These are phyloP conservation scores for Xylaria polymorpha DNA, from an alignment of 2,329 filamentous ascomycete genomes.

Conservation along the genomic window DNA sequence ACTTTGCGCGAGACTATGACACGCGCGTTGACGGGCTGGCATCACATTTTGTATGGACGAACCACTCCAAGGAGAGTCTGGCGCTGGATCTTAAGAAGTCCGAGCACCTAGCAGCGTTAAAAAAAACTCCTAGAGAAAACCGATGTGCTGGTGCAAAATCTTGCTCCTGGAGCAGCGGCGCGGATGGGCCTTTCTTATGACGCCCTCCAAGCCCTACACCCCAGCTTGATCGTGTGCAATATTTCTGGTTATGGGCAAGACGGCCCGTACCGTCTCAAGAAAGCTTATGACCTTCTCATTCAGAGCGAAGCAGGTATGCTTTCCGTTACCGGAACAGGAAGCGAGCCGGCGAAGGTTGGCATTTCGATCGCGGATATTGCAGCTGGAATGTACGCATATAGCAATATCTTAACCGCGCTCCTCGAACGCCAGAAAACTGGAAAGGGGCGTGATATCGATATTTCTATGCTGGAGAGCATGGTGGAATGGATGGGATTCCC, in stretches of 20 bases:
- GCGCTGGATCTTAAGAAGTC: conserved; percentile 61
- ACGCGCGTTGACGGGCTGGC: conserved; percentile 60
- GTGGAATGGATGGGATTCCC: conserved; percentile 70
- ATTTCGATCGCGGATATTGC: conserved; percentile 67
- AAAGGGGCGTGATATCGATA: conserved; percentile 61
- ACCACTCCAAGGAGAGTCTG: conserved; percentile 65
- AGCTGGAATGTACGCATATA: conserved; percentile 64
- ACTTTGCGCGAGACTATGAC: conserved; percentile 65
- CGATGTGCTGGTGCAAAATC: conserved; percentile 65
- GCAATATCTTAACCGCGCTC: conserved; percentile 62
- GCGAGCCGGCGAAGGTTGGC: conserved; percentile 61
- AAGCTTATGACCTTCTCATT: conserved; percentile 66
- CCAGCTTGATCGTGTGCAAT: conserved; percentile 63
- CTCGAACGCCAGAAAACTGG: conserved; percentile 62
- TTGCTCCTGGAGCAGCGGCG: conserved; percentile 61
- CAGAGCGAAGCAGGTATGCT: conserved; percentile 66
- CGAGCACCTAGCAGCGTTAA: conserved; percentile 57
- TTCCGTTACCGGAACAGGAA: conserved; percentile 60
- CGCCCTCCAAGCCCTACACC: conserved; percentile 54
- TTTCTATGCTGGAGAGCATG: conserved; percentile 69
- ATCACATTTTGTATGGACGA: conserved; percentile 68
- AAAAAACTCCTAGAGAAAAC: conserved; percentile 56
- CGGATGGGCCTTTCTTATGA: conserved; percentile 61
- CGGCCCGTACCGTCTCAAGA: conserved; percentile 65
- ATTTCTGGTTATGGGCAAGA: conserved; percentile 65